Conservation (phyloP, 2,329 filamentous ascomycete genomes). For the Stachybotrys echinatus region DNA sequence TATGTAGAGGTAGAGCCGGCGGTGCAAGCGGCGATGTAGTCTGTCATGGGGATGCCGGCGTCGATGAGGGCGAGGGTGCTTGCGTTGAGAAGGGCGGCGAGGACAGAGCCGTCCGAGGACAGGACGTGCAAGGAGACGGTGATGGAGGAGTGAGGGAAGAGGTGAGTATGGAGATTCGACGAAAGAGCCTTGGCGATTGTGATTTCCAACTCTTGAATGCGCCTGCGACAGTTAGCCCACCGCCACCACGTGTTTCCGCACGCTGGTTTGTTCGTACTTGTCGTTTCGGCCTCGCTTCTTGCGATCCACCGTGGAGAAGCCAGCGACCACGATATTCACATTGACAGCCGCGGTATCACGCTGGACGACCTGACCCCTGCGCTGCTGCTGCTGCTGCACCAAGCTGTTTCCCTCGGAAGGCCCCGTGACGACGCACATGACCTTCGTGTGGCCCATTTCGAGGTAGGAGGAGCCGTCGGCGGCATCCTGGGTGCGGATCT, state of each 20-base stretch:
- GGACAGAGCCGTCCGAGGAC: constrained; percentile 81
- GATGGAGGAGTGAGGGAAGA: constrained; percentile 86
- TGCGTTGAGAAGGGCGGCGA: constrained; percentile 88
- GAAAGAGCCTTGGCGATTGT: constrained; percentile 75
- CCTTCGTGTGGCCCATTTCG: constrained; percentile 95
- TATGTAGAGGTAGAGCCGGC: constrained; percentile 72
- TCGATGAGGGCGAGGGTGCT: constrained; percentile 88
- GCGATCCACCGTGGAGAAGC: constrained; percentile 82
- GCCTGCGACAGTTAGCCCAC: constrained; percentile 41
- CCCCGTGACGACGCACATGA: constrained; percentile 87
- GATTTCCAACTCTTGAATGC: constrained; percentile 73
- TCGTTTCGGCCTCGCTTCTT: constrained; percentile 71
- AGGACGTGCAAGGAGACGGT: constrained; percentile 80
- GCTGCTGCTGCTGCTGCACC: constrained; percentile 20
- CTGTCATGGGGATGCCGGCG: constrained; percentile 90
- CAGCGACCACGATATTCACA: constrained; percentile 79
- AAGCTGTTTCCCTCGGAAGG: constrained; percentile 56
- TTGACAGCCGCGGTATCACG: constrained; percentile 53
- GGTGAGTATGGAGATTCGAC: constrained; percentile 73
- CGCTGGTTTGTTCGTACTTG: constrained; percentile 52
- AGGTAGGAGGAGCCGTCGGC: constrained; percentile 92
- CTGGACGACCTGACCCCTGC: constrained; percentile 38
- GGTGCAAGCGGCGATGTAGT: constrained; percentile 85
- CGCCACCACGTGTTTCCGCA: background rate
- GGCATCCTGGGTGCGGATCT: constrained; percentile 87